Conservation (phyloP, 2,329 filamentous ascomycete genomes). For the Nigrospora oryzae region DNA sequence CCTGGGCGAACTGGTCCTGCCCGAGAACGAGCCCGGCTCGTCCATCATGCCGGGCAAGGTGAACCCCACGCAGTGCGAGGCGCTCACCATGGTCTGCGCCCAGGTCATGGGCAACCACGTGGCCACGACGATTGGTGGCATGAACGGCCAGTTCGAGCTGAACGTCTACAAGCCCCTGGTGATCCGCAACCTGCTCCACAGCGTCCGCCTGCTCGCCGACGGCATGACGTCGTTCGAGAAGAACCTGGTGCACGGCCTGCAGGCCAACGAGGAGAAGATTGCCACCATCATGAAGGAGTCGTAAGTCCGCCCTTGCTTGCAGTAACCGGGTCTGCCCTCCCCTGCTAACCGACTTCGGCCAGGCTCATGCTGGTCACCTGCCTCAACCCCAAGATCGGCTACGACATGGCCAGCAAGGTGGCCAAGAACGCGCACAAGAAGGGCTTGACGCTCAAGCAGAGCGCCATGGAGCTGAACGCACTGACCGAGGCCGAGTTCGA, state of each 20-base stretch:
- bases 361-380: conserved; percentile 95
- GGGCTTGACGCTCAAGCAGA: conserved; percentile 86
- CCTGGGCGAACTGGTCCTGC: conserved; percentile 84
- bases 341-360: conserved; percentile 13
- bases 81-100: conserved; percentile 92
- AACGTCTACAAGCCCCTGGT: conserved; percentile 98
- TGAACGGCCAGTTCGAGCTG: conserved; percentile 97
- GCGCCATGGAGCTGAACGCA: conserved; percentile 86
- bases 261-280: conserved; percentile 93
- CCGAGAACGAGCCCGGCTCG: conserved; percentile 95
- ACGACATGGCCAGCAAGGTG: conserved; percentile 94
- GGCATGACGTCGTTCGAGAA: conserved; percentile 93
- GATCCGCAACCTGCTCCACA: conserved; percentile 93
- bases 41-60: conserved; percentile 99
- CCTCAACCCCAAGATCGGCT: conserved; percentile 93
- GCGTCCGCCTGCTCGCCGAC: conserved; percentile 77
- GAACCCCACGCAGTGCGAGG: conserved; percentile 97
- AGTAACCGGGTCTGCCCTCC: not conserved
- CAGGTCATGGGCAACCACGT: conserved; percentile 98
- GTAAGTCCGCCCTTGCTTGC: conserved; percentile 39
- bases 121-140: conserved; percentile 85
- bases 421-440: conserved; percentile 99
- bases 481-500: conserved; percentile 87
- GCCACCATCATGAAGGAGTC: conserved; percentile 85
- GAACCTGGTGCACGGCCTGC: conserved; percentile 79